phyloP scores from a whole-genome alignment of 169 alveolate genomes.

The Eimeria praecox region DNA sequence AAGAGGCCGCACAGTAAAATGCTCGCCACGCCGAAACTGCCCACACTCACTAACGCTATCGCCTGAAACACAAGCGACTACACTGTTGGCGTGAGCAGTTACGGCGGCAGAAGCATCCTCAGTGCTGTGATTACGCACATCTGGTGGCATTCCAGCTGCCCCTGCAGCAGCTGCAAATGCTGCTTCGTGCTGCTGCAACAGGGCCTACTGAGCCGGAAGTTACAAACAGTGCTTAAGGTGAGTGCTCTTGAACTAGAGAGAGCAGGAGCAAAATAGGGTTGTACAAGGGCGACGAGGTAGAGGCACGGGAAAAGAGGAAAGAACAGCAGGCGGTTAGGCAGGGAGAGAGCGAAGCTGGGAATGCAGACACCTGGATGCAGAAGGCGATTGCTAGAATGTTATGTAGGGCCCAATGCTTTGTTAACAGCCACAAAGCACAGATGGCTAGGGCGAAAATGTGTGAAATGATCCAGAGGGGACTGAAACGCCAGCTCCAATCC shows the following conservation, averaged over 20 bases:
- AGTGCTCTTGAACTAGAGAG: background rate
- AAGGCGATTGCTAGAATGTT: slow-evolving; percentile 94
- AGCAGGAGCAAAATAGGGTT: background rate
- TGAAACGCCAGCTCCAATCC: slow-evolving; percentile 48
- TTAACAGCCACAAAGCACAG: slow-evolving; percentile 87
- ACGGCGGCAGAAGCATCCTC: background rate
- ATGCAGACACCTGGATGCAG: slow-evolving; percentile 85
- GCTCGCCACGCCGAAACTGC: slow-evolving; percentile 93
- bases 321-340: background rate
- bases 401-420: slow-evolving; percentile 93
- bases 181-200: background rate
- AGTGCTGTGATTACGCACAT: background rate
- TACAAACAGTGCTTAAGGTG: background rate
- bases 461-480: slow-evolving; percentile 36
- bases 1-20: slow-evolving; percentile 92
- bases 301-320: background rate
- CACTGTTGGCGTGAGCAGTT: background rate
- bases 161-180: background rate
- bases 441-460: slow-evolving; percentile 69
- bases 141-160: background rate
- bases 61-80: slow-evolving; percentile 83
- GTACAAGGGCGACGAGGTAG: background rate
- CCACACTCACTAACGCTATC: slow-evolving; percentile 91
- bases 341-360: background rate
- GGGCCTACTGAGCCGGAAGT: background rate